phyloP scores from a whole-genome alignment of 2,329 filamentous ascomycete genomes.

The Colletotrichum salicis region DNA sequence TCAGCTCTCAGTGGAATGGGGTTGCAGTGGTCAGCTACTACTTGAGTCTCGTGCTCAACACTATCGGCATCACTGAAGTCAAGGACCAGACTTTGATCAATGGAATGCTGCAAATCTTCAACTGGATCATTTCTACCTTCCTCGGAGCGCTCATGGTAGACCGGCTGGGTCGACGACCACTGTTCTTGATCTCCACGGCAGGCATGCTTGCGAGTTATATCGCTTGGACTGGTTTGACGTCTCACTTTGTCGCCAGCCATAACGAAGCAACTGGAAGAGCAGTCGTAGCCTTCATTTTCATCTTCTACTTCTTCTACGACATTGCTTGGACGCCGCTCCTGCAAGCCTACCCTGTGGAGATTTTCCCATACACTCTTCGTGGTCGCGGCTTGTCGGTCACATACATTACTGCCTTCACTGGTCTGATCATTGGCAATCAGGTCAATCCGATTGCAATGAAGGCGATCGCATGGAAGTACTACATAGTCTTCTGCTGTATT shows the following conservation, averaged over 20 bases:
- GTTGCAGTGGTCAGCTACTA: slow-evolving; percentile 53
- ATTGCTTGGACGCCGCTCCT: slow-evolving; percentile 35
- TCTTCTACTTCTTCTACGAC: slow-evolving; percentile 36
- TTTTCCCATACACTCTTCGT: slow-evolving; percentile 37
- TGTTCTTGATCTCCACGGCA: slow-evolving; percentile 54
- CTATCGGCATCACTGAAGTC: slow-evolving; percentile 44
- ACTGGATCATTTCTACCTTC: slow-evolving; percentile 30
- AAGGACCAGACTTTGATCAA: slow-evolving; percentile 54
- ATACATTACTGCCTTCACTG: slow-evolving; percentile 29
- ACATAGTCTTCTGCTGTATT: slow-evolving; percentile 38
- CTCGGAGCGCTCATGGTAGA: slow-evolving; percentile 56
- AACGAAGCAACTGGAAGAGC: slow-evolving; percentile 36
- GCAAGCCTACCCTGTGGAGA: slow-evolving; percentile 35
- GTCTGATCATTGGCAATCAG: slow-evolving; percentile 52
- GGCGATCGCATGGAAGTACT: slow-evolving; percentile 39
- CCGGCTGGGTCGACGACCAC: slow-evolving; percentile 49
- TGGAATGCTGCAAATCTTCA: slow-evolving; percentile 38
- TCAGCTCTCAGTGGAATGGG: slow-evolving; percentile 44
- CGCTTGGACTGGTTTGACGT: slow-evolving; percentile 39
- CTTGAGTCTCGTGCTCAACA: slow-evolving; percentile 45
- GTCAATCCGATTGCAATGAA: slow-evolving; percentile 53
- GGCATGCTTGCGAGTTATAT: slow-evolving; percentile 41
- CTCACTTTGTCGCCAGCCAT: slow-evolving; percentile 3
- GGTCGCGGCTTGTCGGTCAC: slow-evolving; percentile 34
- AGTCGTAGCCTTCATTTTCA: slow-evolving; percentile 35